phyloP scores from a whole-genome alignment of 2,329 filamentous ascomycete genomes.

The Cercospora zeae-maydis region DNA sequence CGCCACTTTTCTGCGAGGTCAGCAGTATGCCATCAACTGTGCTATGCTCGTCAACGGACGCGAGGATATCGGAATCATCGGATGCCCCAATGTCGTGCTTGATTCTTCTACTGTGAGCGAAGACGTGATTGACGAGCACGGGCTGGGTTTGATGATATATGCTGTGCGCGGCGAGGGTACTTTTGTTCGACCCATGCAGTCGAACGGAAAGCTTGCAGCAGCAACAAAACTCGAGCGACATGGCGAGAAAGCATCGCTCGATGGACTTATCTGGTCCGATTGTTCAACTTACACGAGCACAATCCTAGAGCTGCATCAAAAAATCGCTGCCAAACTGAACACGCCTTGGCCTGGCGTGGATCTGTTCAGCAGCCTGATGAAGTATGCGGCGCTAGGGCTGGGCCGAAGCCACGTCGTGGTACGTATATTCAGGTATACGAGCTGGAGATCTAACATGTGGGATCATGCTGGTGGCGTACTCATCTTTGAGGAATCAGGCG shows the following conservation, averaged over 20 bases:
- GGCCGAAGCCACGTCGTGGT: constrained; percentile 24
- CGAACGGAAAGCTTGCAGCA: constrained; percentile 15
- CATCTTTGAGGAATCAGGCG: constrained; percentile 39
- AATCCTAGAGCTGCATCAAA: constrained; percentile 39
- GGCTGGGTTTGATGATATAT: constrained; percentile 47
- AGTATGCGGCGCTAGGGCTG: constrained; percentile 27
- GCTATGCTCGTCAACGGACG: constrained; percentile 56
- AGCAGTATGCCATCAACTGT: constrained; percentile 62
- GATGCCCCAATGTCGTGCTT: constrained; percentile 58
- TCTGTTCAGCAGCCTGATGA: constrained; percentile 53
- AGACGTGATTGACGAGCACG: constrained; percentile 47
- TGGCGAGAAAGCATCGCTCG: constrained; percentile 25
- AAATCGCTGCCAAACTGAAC: constrained; percentile 40
- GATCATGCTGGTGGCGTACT: constrained; percentile 51
- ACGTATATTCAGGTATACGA: constrained; percentile 26
- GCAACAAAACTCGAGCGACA: constrained; percentile 22
- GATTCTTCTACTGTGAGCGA: constrained; percentile 44
- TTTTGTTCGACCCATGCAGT: constrained; percentile 32
- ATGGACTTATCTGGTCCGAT: constrained; percentile 47
- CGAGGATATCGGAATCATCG: constrained; percentile 58
- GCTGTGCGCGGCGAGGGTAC: constrained; percentile 49
- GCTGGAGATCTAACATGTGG: constrained; percentile 43
- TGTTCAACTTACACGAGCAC: constrained; percentile 41
- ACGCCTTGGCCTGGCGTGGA: constrained; percentile 49
- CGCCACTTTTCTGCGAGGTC: constrained; percentile 56